Evolutionary conservation across 306 rosid genomes (phyloP).

Genomic region (Rosa persica): DNA sequence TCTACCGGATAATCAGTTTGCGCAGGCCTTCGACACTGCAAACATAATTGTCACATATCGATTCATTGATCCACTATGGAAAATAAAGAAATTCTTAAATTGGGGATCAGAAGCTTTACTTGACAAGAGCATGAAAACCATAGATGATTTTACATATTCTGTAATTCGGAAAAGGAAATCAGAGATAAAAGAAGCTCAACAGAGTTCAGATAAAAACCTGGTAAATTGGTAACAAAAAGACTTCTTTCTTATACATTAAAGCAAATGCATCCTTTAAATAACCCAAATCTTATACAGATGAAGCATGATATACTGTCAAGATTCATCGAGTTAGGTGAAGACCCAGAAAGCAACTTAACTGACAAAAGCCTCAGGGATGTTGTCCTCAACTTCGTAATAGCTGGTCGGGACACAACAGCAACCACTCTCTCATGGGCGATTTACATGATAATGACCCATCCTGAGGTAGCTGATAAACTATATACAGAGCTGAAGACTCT

Average conservation of each 20-base stretch:
- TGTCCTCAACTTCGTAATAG: slow-evolving; percentile 89
- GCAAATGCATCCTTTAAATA: not conserved
- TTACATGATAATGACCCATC: slow-evolving; percentile 71
- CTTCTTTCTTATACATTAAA: not conserved
- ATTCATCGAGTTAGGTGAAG: slow-evolving; percentile 69
- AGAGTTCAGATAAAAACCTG: slow-evolving; percentile 41
- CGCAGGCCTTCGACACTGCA: slow-evolving; percentile 81
- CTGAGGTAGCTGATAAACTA: slow-evolving; percentile 71
- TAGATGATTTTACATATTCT: slow-evolving; percentile 80
- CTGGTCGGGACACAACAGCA: slow-evolving; percentile 96
- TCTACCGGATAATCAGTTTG: slow-evolving; percentile 71
- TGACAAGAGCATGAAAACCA: slow-evolving; percentile 61
- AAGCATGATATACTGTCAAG: slow-evolving; percentile 87
- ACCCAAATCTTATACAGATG: slow-evolving; percentile 45
- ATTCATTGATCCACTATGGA: slow-evolving; percentile 88
- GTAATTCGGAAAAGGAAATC: slow-evolving; percentile 73
- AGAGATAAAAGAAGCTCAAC: slow-evolving; percentile 58
- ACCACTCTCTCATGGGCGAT: slow-evolving; percentile 94
- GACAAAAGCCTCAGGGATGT: slow-evolving; percentile 85
- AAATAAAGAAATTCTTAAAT: slow-evolving; percentile 58
- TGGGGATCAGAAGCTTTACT: slow-evolving; percentile 88
- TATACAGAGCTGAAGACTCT: slow-evolving; percentile 63
- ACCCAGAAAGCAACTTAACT: slow-evolving; percentile 45
- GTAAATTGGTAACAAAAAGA: slow-evolving; percentile 26
- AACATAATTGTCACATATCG: slow-evolving; percentile 85